Percentiles rank a stretch among this genome's conserved stretches.
Conservation (phyloP, 306 rosid genomes). For the Nissolia schottii region DNA sequence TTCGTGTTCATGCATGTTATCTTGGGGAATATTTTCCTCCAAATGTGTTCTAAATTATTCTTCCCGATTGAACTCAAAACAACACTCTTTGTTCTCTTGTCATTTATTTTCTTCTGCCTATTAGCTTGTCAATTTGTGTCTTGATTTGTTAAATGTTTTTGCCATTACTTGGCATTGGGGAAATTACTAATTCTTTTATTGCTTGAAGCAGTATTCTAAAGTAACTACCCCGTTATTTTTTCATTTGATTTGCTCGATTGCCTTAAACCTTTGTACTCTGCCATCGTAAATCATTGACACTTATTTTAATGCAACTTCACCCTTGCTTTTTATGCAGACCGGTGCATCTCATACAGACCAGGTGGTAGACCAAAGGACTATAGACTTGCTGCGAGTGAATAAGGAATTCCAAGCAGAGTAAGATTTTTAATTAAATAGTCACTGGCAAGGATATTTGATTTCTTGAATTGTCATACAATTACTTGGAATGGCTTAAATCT, state of each 20-base stretch:
- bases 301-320: background rate
- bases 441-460: background rate
- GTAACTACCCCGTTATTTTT: background rate
- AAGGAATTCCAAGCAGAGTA: conserved; percentile 53
- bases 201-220: conserved; percentile 9
- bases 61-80: background rate
- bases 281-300: background rate
- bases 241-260: conserved; percentile 6
- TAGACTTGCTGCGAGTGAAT: conserved; percentile 38
- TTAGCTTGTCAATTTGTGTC: background rate
- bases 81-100: background rate
- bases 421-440: conserved; percentile 31
- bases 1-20: background rate
- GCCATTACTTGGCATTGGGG: background rate
- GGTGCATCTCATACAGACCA: conserved; percentile 12
- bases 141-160: background rate
- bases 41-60: background rate
- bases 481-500: background rate
- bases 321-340: conserved; percentile 31
- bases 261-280: background rate
- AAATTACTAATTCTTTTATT: background rate
- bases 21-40: background rate
- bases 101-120: background rate
- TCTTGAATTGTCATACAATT: background rate
- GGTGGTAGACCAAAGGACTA: conserved; percentile 33